Evolutionary conservation across 805 yeast genomes (phyloP).

Genomic region (Metschnikowia vanudenii): DNA sequence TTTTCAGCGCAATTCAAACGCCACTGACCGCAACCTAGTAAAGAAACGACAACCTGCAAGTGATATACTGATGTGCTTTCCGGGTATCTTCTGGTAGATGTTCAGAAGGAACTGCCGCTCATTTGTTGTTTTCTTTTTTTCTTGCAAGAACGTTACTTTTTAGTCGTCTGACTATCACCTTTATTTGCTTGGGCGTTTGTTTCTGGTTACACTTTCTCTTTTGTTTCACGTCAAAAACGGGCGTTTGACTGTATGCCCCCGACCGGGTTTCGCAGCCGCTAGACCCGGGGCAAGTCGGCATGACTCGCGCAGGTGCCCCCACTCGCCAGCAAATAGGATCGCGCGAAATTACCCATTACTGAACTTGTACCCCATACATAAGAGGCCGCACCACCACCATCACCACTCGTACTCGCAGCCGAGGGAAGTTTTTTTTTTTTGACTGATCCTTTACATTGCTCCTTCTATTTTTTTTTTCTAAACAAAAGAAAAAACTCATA

Average conservation of each 20-base stretch:
- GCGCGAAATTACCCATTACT: slow-evolving; percentile 19
- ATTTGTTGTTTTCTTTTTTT: no score
- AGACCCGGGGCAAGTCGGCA: slow-evolving; percentile 14
- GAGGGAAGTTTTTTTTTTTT: slow-evolving; percentile 3
- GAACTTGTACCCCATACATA: slow-evolving; percentile 18
- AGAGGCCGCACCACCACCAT: slow-evolving; percentile 4
- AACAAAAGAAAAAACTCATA: background rate
- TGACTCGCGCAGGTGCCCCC: background rate
- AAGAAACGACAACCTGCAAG: no score
- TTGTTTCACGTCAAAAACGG: background rate
- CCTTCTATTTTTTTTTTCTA: background rate
- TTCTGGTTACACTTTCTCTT: background rate
- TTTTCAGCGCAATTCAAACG: no score
- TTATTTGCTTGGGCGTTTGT: no score
- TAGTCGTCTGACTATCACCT: no score
- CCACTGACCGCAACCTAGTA: no score
- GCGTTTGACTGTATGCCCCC: background rate
- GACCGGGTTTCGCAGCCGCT: slow-evolving; percentile 8
- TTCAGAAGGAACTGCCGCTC: no score
- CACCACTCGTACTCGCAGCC: background rate
- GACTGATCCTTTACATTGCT: slow-evolving; percentile 1
- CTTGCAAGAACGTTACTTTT: no score
- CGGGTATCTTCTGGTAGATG: no score
- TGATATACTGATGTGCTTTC: no score
- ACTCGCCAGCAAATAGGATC: slow-evolving; percentile 20